Conservation (phyloP, 345 rosid genomes). For the Acer yangbiense region DNA sequence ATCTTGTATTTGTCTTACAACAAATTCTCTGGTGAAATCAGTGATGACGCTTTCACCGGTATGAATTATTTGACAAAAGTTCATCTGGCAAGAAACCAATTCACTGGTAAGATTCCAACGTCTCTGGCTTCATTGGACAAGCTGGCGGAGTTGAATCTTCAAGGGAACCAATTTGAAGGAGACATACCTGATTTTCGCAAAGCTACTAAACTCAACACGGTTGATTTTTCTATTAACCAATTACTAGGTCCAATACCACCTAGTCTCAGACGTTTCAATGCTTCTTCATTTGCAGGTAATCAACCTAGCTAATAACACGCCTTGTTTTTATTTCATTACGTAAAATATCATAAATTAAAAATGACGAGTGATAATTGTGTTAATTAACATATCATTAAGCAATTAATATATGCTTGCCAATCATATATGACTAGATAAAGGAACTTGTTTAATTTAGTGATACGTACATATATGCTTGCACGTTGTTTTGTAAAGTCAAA, state of each 20-base stretch:
- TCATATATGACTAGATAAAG: background rate
- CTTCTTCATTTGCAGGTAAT: constrained; percentile 51
- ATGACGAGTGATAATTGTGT: no score
- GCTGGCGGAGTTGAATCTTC: constrained; percentile 49
- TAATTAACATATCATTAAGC: background rate
- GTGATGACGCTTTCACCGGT: constrained; percentile 39
- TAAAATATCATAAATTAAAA: no score
- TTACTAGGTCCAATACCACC: constrained; percentile 58
- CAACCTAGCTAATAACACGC: no score
- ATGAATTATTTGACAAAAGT: constrained; percentile 56
- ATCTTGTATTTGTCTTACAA: constrained; percentile 60
- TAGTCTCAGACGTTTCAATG: constrained; percentile 35
- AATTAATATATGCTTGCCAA: no score
- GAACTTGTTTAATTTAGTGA: background rate
- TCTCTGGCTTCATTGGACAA: constrained; percentile 48
- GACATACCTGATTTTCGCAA: constrained; percentile 53
- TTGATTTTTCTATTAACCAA: constrained; percentile 52
- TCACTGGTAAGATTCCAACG: constrained; percentile 57
- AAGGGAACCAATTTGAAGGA: constrained; percentile 60
- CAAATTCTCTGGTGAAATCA: constrained; percentile 52
- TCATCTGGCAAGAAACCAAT: constrained; percentile 52
- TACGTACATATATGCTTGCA: background rate
- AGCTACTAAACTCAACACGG: constrained; percentile 24
- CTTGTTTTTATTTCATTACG: no score
- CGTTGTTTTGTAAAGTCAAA: background rate